A percentile compares a stretch with the other conserved stretches of the same genome.
Evolutionary conservation across 306 rosid genomes (phyloP).

Genomic region (Cucumis hystrix): DNA sequence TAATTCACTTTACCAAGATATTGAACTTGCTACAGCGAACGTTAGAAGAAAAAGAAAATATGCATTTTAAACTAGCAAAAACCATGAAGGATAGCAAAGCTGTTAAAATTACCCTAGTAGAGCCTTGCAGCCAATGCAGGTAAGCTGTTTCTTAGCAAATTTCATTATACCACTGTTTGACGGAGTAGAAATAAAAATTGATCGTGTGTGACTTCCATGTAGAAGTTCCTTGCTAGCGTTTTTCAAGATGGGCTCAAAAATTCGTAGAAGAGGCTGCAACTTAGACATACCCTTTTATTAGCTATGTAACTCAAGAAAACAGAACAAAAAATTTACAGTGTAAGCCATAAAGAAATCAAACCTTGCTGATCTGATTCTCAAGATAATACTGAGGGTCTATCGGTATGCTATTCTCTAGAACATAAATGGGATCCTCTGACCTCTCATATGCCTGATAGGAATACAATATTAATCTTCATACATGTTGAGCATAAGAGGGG

Average conservation of each 20-base stretch:
- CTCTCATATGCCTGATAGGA: slow-evolving; percentile 73
- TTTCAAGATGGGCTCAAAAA: slow-evolving; percentile 92
- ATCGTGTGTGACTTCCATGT: slow-evolving; percentile 91
- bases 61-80: background rate
- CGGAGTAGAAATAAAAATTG: slow-evolving; percentile 86
- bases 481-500: background rate
- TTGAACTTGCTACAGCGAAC: background rate
- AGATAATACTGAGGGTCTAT: slow-evolving; percentile 97
- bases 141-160: slow-evolving; percentile 76
- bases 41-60: background rate
- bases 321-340: background rate
- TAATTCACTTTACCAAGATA: background rate
- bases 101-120: slow-evolving; percentile 50
- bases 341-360: slow-evolving; percentile 18
- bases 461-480: slow-evolving; percentile 10
- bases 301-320: slow-evolving; percentile 11
- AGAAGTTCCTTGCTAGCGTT: slow-evolving; percentile 97
- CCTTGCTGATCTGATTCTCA: slow-evolving; percentile 95
- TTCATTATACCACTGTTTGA: slow-evolving; percentile 87
- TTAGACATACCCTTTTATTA: slow-evolving; percentile 9
- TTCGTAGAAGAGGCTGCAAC: slow-evolving; percentile 86
- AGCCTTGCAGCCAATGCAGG: slow-evolving; percentile 95
- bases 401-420: slow-evolving; percentile 87
- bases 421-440: slow-evolving; percentile 97
- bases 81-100: background rate